Base-by-base conservation (phyloP, 106 monocot genomes). In the Amphibolis antarctica region DNA sequence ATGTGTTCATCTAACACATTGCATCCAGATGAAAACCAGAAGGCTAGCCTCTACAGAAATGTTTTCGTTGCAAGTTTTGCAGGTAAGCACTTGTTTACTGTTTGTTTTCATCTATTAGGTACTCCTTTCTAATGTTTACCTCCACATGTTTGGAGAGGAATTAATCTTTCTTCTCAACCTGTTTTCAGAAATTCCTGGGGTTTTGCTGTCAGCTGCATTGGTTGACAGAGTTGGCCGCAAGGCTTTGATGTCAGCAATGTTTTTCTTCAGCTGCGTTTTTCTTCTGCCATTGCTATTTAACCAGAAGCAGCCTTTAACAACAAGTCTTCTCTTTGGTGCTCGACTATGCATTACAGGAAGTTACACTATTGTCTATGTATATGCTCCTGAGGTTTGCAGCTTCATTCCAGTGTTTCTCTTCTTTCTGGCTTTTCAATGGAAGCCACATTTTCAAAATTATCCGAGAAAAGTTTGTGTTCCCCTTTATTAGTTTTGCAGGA, bases 311-410 rank as follows among this genome's bases (percentile, higher is more conserved):
- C 46, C 31, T 14, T 6, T 80, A 24, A 80, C 71, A 31, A 85
- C 82, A 21, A 31, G 46, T 27, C 76, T 92, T 60, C 73, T 92
- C 12, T 87, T 87, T 74, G 83, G 84, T 64, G 82, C 84, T 66
- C 84, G 92, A 28, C 66, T 78, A 15, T 92, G 79, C 53, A 74
- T 92, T 56, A 76, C 70, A 3, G 87, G 75, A 71, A 84, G 87
- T 79, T 82, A 85, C 70, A 78, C 64, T 44, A 73, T 76, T 64
- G 46, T 87, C 10, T 87, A 81, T 59, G 71, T 92, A 63, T 92
- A 87, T 64, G 78, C 87, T 36, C 92, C 92, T 20, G 92, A 92
- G 87, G 92, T 94, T 68, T 64, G 93, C 81, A 11, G n/a, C n/a
- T n/a, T n/a, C n/a, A n/a, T n/a, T n/a, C 36, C 36, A 36, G 36